phyloP scores from a whole-genome alignment of 495 filamentous ascomycete species.

The Lasiosphaeris hirsuta region DNA sequence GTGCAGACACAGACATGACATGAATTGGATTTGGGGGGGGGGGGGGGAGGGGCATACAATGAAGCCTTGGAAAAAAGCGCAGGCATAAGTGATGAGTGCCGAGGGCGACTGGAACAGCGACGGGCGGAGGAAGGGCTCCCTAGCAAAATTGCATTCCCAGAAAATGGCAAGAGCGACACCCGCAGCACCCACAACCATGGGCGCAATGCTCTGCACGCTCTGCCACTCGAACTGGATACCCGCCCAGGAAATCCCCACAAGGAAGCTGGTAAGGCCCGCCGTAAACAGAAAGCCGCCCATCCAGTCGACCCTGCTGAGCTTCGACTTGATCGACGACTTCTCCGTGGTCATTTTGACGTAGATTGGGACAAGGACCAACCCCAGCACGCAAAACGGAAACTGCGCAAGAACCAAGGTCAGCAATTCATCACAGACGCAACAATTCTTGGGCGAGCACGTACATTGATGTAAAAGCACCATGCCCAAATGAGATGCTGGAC shows the following conservation, averaged over 20 bases:
- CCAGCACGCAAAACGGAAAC: conserved; percentile 37
- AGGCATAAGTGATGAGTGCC: conserved; percentile 35
- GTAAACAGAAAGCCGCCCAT: conserved; percentile 45
- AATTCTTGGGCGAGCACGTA: conserved; percentile 3
- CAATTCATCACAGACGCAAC: background rate
- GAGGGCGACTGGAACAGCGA: conserved; percentile 42
- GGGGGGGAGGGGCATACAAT: conserved; percentile 34
- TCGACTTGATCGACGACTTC: conserved; percentile 29
- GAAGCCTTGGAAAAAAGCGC: conserved; percentile 35
- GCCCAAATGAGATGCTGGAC: conserved; percentile 48
- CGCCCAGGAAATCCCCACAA: conserved; percentile 57
- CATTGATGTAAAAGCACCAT: conserved; percentile 43
- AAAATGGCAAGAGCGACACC: conserved; percentile 28
- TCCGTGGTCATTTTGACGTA: conserved; percentile 33
- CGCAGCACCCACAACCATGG: conserved; percentile 42
- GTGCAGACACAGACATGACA: conserved; percentile 31
- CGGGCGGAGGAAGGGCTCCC: conserved; percentile 53
- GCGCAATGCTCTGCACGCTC: conserved; percentile 43
- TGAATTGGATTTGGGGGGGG: too few species aligned
- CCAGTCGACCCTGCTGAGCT: conserved; percentile 38
- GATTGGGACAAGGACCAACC: conserved; percentile 33
- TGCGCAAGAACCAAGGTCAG: background rate
- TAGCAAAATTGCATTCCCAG: conserved; percentile 42
- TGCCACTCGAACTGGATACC: conserved; percentile 52
- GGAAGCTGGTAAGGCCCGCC: conserved; percentile 43